Evolutionary conservation across 2,329 filamentous ascomycete genomes (phyloP).

Genomic region (Arthrobotrys musiformis): DNA sequence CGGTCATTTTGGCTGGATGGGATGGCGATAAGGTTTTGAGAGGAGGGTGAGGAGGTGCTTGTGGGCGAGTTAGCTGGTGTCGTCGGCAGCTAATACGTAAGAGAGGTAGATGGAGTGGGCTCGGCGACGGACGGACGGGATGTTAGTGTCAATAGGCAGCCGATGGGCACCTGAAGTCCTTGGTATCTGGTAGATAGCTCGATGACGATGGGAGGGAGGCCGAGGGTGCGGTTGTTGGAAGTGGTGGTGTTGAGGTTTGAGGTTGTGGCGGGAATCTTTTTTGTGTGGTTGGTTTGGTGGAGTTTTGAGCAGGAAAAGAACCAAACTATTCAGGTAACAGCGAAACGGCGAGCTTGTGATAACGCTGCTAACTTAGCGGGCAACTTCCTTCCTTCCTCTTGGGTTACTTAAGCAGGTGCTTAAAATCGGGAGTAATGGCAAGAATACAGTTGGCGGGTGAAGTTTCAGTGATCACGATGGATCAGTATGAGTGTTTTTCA

Average conservation of each 20-base stretch:
- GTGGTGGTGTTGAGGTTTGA: not conserved
- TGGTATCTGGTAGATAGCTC: not conserved
- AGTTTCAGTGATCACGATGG: too few species aligned
- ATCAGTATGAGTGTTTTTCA: too few species aligned
- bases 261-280: slow-evolving; percentile 27
- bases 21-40: not conserved
- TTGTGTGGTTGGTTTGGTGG: slow-evolving; percentile 25
- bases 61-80: not conserved
- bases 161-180: too few species aligned
- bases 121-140: not conserved
- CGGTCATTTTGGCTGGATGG: slow-evolving; percentile 74
- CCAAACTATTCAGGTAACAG: not conserved
- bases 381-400: not conserved
- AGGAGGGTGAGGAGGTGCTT: not conserved
- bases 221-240: not conserved
- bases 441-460: too few species aligned
- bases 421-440: too few species aligned
- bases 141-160: not conserved
- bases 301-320: slow-evolving; percentile 10
- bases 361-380: too few species aligned
- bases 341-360: slow-evolving; percentile 27
- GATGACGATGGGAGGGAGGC: not conserved
- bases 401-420: not conserved
- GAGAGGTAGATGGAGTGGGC: not conserved
- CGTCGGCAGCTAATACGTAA: not conserved